Evolutionary conservation across 768 basidiomycete genomes (phyloP), one percentile per base, ranked within the genome.

Genomic region (Hydnomerulius pinastri): DNA sequence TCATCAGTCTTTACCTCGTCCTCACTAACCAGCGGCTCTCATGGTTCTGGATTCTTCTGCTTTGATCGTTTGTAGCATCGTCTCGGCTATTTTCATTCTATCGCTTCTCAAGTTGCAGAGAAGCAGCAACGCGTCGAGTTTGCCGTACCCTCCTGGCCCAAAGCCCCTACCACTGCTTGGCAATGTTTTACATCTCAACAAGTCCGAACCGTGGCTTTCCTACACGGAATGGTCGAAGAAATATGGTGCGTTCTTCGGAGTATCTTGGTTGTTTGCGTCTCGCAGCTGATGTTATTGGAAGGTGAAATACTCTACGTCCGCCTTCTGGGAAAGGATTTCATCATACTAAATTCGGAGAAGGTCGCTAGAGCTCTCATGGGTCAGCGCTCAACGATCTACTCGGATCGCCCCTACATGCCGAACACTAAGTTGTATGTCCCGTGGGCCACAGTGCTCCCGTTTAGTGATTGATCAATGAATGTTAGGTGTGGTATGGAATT

Each of bases 401-500:
- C 55, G 18, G 52, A 50, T 43, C 46, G 55, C 12, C 51, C 51
- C 9, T 21, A 24, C 9, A 39, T 50, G 6, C 25, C 55, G 2
- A 38, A 41, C 21, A 27, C 45, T 32, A 33, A 41, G 17, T 23
- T 57, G 55, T 57, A 29, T 41, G 41, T 40, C 20, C n/a, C 30
- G 4, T 47, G 47, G 3, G 15, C 12, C 25, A 9, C 4, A n/a
- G n/a, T 35, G 20, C 6, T 35, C 11, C n/a, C 25, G 12, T 13
- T 4, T 13, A 17, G 33, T 39, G 11, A 18, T 20, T 25, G 33
- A 38, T 28, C 13, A 21, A 4, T 6, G 2, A 20, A 10, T 13
- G 17, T 23, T n/a, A 57, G 56, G 12, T 48, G 56, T 28, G 55
- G 57, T 23, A 32, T 53, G 32, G 52, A 54, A 18, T 56, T 51